phyloP scores from a whole-genome alignment of 108 stramenopile genomes.

The Skeletonema grethae region DNA sequence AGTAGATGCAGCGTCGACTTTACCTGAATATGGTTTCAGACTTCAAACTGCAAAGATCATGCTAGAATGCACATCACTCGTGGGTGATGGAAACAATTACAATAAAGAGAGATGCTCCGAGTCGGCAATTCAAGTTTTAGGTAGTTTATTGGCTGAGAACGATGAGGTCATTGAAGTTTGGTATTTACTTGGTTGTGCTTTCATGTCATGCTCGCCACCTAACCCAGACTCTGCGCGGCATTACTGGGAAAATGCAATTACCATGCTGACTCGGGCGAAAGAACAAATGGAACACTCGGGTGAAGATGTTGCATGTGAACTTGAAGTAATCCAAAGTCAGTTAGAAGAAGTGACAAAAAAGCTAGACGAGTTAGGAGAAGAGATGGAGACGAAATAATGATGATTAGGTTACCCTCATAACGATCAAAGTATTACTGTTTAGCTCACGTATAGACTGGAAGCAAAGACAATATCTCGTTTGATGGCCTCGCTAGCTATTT shows the following conservation, averaged over 20 bases:
- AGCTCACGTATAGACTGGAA: constrained; percentile 93
- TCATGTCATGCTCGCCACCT: constrained; percentile 51
- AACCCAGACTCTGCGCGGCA: constrained; percentile 59
- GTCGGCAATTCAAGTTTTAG: constrained; percentile 78
- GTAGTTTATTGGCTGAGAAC: constrained; percentile 86
- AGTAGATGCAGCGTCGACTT: constrained; percentile 51
- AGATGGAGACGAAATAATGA: constrained; percentile 28
- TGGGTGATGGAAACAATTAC: constrained; percentile 12
- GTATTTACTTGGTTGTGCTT: constrained; percentile 85
- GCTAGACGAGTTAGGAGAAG: constrained; percentile 23
- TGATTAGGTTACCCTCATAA: not conserved
- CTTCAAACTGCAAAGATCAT: constrained; percentile 85
- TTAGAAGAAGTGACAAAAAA: constrained; percentile 60
- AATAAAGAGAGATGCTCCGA: constrained; percentile 56
- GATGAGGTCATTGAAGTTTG: constrained; percentile 90
- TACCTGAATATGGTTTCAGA: constrained; percentile 83
- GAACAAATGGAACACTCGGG: constrained; percentile 60
- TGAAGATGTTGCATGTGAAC: constrained; percentile 45
- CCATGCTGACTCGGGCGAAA: constrained; percentile 73
- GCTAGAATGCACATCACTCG: constrained; percentile 72
- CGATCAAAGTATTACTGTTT: constrained; percentile 3
- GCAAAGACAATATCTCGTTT: constrained; percentile 98
- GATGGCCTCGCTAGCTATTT: constrained; percentile 90
- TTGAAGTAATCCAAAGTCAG: constrained; percentile 54
- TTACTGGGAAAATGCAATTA: constrained; percentile 69